Conservation (phyloP, 108 stramenopile genomes). For the Fistulifera solaris region DNA sequence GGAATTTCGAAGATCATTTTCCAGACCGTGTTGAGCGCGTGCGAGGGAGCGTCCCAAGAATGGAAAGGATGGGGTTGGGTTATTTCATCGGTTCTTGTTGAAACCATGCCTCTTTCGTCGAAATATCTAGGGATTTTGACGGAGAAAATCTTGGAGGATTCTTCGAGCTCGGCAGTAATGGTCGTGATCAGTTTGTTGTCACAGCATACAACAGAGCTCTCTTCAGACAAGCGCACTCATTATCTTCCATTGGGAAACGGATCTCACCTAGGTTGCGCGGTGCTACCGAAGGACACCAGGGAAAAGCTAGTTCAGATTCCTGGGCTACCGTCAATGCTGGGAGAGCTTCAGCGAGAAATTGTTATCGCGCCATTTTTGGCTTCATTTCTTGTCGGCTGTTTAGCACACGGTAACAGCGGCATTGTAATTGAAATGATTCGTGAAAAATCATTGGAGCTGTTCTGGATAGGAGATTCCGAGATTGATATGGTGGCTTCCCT, state of each 20-base stretch:
- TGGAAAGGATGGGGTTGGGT: constrained; percentile 27
- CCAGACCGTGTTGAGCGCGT: constrained; percentile 33
- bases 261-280: constrained; percentile 1
- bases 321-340: constrained; percentile 1
- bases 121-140: neutral
- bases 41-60: constrained; percentile 7
- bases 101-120: constrained; percentile 21
- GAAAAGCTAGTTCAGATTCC: neutral
- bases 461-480: constrained; percentile 17
- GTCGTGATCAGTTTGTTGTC: neutral
- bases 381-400: neutral
- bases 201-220: neutral
- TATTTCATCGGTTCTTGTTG: constrained; percentile 30
- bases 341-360: constrained; percentile 1
- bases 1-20: constrained; percentile 25
- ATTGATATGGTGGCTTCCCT: constrained; percentile 19
- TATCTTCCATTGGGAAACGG: constrained; percentile 3
- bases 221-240: neutral
- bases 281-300: neutral
- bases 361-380: constrained; percentile 9
- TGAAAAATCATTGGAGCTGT: constrained; percentile 1
- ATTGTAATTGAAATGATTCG: neutral
- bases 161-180: too few relatives aligned
- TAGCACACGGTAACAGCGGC: neutral
- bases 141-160: too few relatives aligned